A percentile compares a stretch with the other conserved stretches of the same genome.
Conservation (phyloP, 768 basidiomycete species). For the Porpolomopsis calyptriformis region DNA sequence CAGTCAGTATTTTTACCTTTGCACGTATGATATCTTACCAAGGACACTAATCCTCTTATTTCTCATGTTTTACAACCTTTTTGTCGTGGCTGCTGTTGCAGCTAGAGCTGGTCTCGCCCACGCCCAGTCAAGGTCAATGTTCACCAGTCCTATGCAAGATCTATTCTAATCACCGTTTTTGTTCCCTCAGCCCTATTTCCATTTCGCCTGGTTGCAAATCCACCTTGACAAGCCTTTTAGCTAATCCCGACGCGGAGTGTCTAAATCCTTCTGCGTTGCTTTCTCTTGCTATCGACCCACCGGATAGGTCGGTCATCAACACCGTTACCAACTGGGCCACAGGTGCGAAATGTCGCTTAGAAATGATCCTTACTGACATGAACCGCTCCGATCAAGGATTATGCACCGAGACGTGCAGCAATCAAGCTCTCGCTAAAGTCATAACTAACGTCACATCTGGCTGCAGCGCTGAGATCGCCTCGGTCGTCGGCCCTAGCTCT, state of each 20-base stretch:
- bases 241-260: conserved; percentile 38
- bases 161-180: not conserved
- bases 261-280: conserved; percentile 38
- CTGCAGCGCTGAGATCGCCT: conserved; percentile 30
- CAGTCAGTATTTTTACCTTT: not conserved
- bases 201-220: conserved; percentile 40
- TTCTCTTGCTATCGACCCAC: conserved; percentile 24
- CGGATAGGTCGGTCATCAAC: conserved; percentile 30
- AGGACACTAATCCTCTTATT: not conserved
- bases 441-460: conserved; percentile 42
- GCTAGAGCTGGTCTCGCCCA: not conserved
- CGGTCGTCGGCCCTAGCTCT: conserved; percentile 19
- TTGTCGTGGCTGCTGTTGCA: not conserved
- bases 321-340: conserved; percentile 52
- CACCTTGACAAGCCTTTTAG: conserved; percentile 35
- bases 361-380: too few relatives aligned
- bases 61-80: not conserved
- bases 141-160: not conserved
- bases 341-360: conserved; percentile 17
- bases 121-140: not conserved
- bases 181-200: not conserved
- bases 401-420: conserved; percentile 47
- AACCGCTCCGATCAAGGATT: conserved; percentile 16
- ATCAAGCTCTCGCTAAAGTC: conserved; percentile 45
- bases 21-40: not conserved